A percentile compares a stretch with the other conserved stretches of the same genome.
These are phyloP conservation scores for Tetrapisispora pingtungensis DNA, from an alignment of 805 yeast genomes.

Conservation along the genomic window DNA sequence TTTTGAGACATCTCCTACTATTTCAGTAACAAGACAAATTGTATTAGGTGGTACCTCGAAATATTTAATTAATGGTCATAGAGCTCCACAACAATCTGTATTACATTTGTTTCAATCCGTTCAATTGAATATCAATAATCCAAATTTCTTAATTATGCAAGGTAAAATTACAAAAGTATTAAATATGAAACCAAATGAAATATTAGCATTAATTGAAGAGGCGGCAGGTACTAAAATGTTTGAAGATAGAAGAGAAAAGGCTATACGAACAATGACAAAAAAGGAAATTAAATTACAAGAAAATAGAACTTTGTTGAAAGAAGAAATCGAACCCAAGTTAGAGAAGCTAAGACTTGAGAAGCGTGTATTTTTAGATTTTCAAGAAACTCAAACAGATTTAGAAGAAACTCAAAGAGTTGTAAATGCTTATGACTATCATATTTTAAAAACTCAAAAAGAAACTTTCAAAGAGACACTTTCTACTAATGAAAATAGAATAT, in stretches of 20 bases:
- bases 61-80: conserved; percentile 88
- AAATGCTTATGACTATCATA: conserved; percentile 62
- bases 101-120: conserved; percentile 86
- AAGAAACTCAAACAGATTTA: conserved; percentile 69
- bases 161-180: conserved; percentile 95
- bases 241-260: conserved; percentile 86
- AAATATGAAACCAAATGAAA: conserved; percentile 90
- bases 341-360: conserved; percentile 74
- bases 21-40: conserved; percentile 86
- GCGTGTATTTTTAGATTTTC: conserved; percentile 73
- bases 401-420: conserved; percentile 67
- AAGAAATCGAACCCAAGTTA: conserved; percentile 89
- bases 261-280: conserved; percentile 83
- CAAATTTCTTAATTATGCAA: conserved; percentile 96
- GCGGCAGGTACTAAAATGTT: conserved; percentile 97
- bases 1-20: conserved; percentile 63
- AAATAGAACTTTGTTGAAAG: conserved; percentile 59
- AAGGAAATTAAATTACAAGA: conserved; percentile 78
- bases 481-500: conserved; percentile 34
- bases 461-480: conserved; percentile 36
- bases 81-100: conserved; percentile 91
- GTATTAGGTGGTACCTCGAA: conserved; percentile 86
- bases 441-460: conserved; percentile 33
- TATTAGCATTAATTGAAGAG: conserved; percentile 85
- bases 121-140: conserved; percentile 91